phyloP scores from a whole-genome alignment of 176 grass and related monocot species.

The Paspalum vaginatum region DNA sequence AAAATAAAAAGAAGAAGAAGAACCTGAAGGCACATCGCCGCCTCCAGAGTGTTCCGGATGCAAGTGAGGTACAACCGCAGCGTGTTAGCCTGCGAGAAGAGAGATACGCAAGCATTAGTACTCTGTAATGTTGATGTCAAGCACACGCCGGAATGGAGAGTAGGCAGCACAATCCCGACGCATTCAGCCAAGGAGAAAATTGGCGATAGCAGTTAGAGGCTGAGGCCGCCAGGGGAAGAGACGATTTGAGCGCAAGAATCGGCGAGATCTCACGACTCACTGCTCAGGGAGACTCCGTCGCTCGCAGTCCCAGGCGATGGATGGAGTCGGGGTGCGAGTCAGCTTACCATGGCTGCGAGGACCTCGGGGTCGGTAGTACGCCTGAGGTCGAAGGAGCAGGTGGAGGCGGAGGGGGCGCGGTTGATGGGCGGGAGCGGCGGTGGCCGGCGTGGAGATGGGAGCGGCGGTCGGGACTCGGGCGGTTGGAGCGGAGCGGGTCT shows the following conservation, averaged over 20 bases:
- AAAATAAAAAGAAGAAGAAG: neutral
- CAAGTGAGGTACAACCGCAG: constrained; percentile 88
- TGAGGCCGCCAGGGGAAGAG: neutral
- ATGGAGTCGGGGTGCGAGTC: neutral
- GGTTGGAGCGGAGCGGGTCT: no score
- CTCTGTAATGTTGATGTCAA: constrained; percentile 4
- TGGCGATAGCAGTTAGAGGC: neutral
- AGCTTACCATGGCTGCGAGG: constrained; percentile 22
- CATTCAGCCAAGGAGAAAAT: neutral
- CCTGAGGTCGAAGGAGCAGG: neutral
- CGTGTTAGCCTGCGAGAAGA: constrained; percentile 60
- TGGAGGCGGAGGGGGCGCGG: neutral
- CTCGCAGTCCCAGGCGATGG: neutral
- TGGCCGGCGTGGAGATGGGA: neutral
- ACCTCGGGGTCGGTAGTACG: neutral
- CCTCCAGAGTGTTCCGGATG: constrained; percentile 93
- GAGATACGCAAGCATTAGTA: neutral
- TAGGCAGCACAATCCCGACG: neutral
- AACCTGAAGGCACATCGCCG: constrained; percentile 98
- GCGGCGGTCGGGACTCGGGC: neutral
- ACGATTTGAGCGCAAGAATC: neutral
- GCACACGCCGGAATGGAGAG: neutral
- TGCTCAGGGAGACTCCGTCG: neutral
- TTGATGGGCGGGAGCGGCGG: neutral
- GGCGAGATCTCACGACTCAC: neutral